Conservation (phyloP, 2,329 filamentous ascomycete species). For the Aureobasidium zeae region DNA sequence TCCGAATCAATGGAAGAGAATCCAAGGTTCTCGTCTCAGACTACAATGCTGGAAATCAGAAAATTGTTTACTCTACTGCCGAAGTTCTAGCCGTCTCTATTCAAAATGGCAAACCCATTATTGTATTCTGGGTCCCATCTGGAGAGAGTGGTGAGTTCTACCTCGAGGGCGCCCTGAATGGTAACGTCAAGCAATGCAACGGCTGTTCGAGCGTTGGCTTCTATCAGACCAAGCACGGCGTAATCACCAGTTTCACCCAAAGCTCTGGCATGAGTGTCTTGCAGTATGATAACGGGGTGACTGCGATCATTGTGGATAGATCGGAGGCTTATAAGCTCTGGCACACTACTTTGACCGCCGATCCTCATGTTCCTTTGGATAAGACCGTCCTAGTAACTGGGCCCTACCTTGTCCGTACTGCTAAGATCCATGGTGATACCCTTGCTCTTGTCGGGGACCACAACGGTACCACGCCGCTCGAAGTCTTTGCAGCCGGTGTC, state of each 20-base stretch:
- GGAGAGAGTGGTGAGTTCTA: slow-evolving; percentile 35
- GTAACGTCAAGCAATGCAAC: slow-evolving; percentile 23
- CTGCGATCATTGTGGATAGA: slow-evolving; percentile 46
- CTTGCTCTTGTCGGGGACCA: slow-evolving; percentile 30
- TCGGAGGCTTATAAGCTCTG: slow-evolving; percentile 49
- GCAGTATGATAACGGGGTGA: slow-evolving; percentile 41
- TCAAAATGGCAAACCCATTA: slow-evolving; percentile 27
- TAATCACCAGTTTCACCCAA: slow-evolving; percentile 23
- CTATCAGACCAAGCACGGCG: slow-evolving; percentile 24
- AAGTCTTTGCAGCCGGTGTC: slow-evolving; percentile 33
- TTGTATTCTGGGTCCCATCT: slow-evolving; percentile 32
- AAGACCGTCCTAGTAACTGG: slow-evolving; percentile 31
- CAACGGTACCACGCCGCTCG: slow-evolving; percentile 29
- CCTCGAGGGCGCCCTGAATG: slow-evolving; percentile 18
- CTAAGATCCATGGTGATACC: slow-evolving; percentile 29
- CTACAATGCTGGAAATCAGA: slow-evolving; percentile 45
- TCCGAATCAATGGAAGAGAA: slow-evolving; percentile 52
- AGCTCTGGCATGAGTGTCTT: slow-evolving; percentile 29
- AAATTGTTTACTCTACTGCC: slow-evolving; percentile 47
- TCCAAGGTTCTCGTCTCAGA: slow-evolving; percentile 55
- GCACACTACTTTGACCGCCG: slow-evolving; percentile 40
- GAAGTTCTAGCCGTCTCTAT: slow-evolving; percentile 39
- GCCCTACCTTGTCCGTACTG: slow-evolving; percentile 34
- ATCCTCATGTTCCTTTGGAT: slow-evolving; percentile 36
- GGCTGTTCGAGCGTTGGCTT: slow-evolving; percentile 37